Evolutionary conservation across 1,284 basidiomycete species (phyloP).

Genomic region (Moniliophthora roreri): DNA sequence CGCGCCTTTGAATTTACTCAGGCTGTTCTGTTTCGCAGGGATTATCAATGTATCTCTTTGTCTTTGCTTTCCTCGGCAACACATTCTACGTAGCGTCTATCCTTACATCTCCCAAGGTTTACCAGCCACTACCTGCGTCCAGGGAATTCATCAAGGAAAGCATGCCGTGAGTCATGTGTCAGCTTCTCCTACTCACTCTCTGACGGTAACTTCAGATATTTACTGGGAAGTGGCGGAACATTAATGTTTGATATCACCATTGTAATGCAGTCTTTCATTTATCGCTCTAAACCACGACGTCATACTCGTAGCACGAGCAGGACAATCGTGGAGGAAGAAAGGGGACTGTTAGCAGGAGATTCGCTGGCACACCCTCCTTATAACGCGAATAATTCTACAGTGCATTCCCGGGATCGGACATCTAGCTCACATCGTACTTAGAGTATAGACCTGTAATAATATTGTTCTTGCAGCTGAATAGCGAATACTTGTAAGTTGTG

Average conservation of each 20-base stretch:
- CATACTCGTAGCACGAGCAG: conserved; percentile 27
- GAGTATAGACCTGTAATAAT: background rate
- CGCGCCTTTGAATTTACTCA: conserved; percentile 5
- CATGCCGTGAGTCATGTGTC: conserved; percentile 59
- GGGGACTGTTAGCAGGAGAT: conserved; percentile 15
- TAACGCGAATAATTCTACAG: conserved; percentile 2
- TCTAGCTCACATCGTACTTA: conserved; percentile 6
- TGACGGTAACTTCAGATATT: conserved; percentile 75
- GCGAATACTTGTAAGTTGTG: too few species aligned
- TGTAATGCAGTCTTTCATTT: conserved; percentile 50
- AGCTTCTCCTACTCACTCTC: conserved; percentile 9
- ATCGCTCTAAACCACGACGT: conserved; percentile 38
- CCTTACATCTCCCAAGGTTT: conserved; percentile 60
- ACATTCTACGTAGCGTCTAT: conserved; percentile 88
- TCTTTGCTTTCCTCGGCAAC: conserved; percentile 92
- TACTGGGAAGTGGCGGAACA: conserved; percentile 86
- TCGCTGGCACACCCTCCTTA: conserved; percentile 2
- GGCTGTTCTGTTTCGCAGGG: conserved; percentile 45
- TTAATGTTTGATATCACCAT: conserved; percentile 90
- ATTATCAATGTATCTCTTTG: conserved; percentile 88
- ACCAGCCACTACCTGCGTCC: conserved; percentile 52
- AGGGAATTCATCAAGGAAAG: conserved; percentile 66
- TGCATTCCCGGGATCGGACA: conserved; percentile 15
- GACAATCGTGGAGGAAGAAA: conserved; percentile 15
- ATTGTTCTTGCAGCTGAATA: too few species aligned